Evolutionary conservation across 352 stramenopile species (phyloP), one percentile per base, ranked within the genome.

Genomic region (Pythium volutum): DNA sequence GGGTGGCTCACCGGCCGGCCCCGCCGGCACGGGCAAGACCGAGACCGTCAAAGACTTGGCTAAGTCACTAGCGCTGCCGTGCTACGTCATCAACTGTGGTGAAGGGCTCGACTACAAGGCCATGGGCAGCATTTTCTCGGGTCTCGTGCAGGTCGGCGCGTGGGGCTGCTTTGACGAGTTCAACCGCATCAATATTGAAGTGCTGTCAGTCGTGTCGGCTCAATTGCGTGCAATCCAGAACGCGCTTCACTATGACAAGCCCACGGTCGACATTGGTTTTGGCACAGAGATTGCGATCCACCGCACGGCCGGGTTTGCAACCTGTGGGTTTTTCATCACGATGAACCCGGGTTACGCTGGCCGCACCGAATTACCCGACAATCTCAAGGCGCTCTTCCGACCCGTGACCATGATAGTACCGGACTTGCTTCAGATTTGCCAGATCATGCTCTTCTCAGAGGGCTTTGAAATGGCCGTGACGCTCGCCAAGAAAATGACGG

Each of bases 71-170:
- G 95, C 95, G 2, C 98, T 97, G 54, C 94, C 98, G 66, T 98
- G 94, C 66, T 92, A 98, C 33, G 95, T 98, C 27, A 98, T 95
- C 56, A 95, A 98, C 57, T 98, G 91, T 57, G 97, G 88, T 0
- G 91, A 98, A 62, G 91, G 91, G 45, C 70, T 98, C 6, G 92
- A 98, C 67, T 98, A 98, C 67, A 93, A 97, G 14, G 92, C 91
- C 9, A 98, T 98, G 92, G 92, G 87, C 12, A 98, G 97, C 59
- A 97, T 97, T 58, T 97, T 97, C 59, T 97, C 97, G 55, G 94
- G 94, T 0, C 71, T 98, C 12, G 95, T 92, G 22, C 95, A 87
- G 0, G 98, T 89, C 62, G 95, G 95, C 26, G 94, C 94, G 0
- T 98, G 95, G 84, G 86, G 85, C 1, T 96, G 87, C 54, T 95